phyloP scores from a whole-genome alignment of 345 rosid genomes.

The Turnera subulata region DNA sequence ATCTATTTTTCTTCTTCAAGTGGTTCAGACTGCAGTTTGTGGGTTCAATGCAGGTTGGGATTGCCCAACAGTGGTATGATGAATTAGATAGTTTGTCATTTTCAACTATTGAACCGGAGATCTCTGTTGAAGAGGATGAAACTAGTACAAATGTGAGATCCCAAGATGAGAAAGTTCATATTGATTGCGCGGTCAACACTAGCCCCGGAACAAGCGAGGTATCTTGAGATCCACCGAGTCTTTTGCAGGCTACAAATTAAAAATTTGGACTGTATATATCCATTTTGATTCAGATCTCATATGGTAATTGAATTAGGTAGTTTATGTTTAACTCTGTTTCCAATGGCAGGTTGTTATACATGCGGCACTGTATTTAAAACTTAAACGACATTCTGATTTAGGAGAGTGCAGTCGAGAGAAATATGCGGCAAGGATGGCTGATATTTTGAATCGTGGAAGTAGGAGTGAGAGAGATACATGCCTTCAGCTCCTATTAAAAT shows the following conservation, averaged over 20 bases:
- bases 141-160: conserved; percentile 21
- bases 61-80: conserved; percentile 89
- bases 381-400: conserved; percentile 32
- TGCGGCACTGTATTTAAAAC: conserved; percentile 64
- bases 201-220: conserved; percentile 96
- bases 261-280: no score
- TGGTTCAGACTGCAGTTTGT: neutral
- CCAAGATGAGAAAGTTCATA: conserved; percentile 40
- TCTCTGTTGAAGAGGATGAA: conserved; percentile 37
- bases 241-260: no score
- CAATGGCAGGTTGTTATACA: conserved; percentile 54
- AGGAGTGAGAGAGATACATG: conserved; percentile 38
- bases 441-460: conserved; percentile 40
- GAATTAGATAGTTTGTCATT: conserved; percentile 80
- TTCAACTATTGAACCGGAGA: conserved; percentile 41
- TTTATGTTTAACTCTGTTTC: neutral
- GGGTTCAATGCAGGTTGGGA: conserved; percentile 60
- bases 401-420: conserved; percentile 39
- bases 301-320: no score
- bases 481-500: conserved; percentile 49
- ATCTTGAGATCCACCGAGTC: no score
- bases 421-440: conserved; percentile 49
- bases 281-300: no score
- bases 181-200: conserved; percentile 59
- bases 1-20: neutral